Percentiles rank a stretch among this genome's conserved stretches.
Evolutionary conservation across 2,329 filamentous ascomycete species (phyloP).

Genomic region (Eurotiales sp.): DNA sequence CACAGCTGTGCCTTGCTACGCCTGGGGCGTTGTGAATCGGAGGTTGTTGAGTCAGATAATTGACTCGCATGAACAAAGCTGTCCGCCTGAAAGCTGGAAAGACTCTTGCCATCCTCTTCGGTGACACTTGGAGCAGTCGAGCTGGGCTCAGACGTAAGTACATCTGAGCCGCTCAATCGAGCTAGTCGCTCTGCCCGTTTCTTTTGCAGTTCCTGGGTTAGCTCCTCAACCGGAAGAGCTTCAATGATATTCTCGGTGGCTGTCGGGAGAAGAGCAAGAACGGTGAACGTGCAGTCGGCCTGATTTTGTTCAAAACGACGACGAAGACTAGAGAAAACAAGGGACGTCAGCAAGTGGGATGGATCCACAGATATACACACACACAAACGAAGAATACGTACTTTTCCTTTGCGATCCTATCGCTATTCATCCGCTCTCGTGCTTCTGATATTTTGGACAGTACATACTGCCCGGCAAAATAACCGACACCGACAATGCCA

Average conservation of each 20-base stretch:
- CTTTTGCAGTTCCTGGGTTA: slow-evolving; percentile 89
- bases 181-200: slow-evolving; percentile 75
- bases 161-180: slow-evolving; percentile 54
- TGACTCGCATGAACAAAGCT: slow-evolving; percentile 82
- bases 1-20: slow-evolving; percentile 91
- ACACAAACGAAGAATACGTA: slow-evolving; percentile 42
- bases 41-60: slow-evolving; percentile 55
- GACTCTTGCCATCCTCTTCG: slow-evolving; percentile 78
- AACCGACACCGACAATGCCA: slow-evolving; percentile 83
- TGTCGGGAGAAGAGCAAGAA: slow-evolving; percentile 90
- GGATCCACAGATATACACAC: too few species aligned
- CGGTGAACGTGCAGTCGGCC: slow-evolving; percentile 96
- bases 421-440: slow-evolving; percentile 92
- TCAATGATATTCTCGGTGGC: slow-evolving; percentile 85
- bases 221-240: slow-evolving; percentile 83
- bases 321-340: slow-evolving; percentile 62
- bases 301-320: slow-evolving; percentile 98
- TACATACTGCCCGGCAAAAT: slow-evolving; percentile 90
- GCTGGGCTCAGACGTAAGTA: slow-evolving; percentile 53
- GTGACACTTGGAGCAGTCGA: slow-evolving; percentile 64
- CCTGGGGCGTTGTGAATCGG: slow-evolving; percentile 52
- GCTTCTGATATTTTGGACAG: slow-evolving; percentile 87
- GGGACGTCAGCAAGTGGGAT: slow-evolving; percentile 8
- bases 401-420: slow-evolving; percentile 96
- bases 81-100: slow-evolving; percentile 72